Evolutionary conservation across 202 grass and related monocot species (phyloP), one percentile per base, ranked within the genome.

Genomic region (Schoenoplectus tabernaemontani): DNA sequence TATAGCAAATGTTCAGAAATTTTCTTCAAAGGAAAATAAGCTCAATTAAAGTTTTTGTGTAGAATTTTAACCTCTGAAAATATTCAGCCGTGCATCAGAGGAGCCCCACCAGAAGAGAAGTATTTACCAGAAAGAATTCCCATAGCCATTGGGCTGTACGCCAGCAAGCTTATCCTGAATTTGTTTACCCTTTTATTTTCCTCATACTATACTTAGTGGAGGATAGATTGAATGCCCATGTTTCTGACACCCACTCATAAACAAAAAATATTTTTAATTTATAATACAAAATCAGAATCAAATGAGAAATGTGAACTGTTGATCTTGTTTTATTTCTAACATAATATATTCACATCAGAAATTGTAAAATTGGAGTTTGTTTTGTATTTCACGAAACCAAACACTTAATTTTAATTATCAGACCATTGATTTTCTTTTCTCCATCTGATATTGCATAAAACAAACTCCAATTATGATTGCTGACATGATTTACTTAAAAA

Each of bases 121-220:
- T 97, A 97, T 81, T 97, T 97, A 57, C 94, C 91, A 57, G 91
- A 93, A 83, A 94, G 91, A 88, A 97, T 90, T 63, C 91, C 94
- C 91, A 97, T 97, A 57, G 94, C 91, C 87, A 97, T 90, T 58
- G 94, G 94, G 39, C 94, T 97, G 64, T 97, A 97, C 63, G 91
- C 89, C 78, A 97, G 83, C 80, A 97, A 83, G 64, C 74, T 89
- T 64, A 92, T 86, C 83, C 94, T 93, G 81, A 54, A 87, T 72
- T 79, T 85, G 7, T 43, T 5, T 57, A 59, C 65, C 32, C 28
- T 34, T 36, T 15, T 3, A 47, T 44, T 30, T 71, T 28, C 9
- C 44, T 72, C 68, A 51, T 50, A 32, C 19, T 28, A 33, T 73
- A 51, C 12, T 12, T 43, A 43, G n/a, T 66, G 5, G 37, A 41